Evolutionary conservation across 306 rosid species (phyloP), one percentile per base, ranked within the genome.

Genomic region (Quercus berberidifolia): DNA sequence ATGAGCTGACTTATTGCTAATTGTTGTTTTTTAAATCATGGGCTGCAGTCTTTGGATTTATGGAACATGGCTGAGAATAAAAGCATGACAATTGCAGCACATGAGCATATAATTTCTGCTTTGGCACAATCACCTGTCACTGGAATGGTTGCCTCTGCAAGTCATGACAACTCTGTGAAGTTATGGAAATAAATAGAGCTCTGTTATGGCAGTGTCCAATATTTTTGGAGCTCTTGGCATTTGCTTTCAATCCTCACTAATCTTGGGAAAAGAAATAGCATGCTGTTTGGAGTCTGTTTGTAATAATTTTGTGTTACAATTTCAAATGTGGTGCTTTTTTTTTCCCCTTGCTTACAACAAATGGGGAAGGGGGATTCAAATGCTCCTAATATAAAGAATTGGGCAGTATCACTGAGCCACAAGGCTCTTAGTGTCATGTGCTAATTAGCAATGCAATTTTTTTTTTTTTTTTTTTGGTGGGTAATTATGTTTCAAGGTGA

Each of bases 91-190:
- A 83, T 85, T 72, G 0, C 76, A 26, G 87, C 87, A 6, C 87
- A 87, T 25, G 87, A 85, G 56, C 82, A 75, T 74, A 73, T 85
- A 74, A 75, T 87, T 3, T 87, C 91, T 58, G 79, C 87, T 72
- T 68, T 87, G 85, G 88, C 87, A 70, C 84, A 80, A 30, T 82
- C 88, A 54, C 75, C 88, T 74, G 75, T 71, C 55, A 82, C 88
- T 18, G 87, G 87, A 80, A 87, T 85, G 88, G 87, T 87, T 78
- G 91, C 88, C 28, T 87, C 91, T 65, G 88, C 91, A 14, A 85
- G 91, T 72, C 88, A 81, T 73, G 91, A 87, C 80, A 49, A 64
- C 78, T 71, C 75, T 60, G 87, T 87, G 14, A 85, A 85, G 83
- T 20, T 87, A 73, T 87, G 91, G 91, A 85, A 87, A 72, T 87